Conservation (phyloP, 257 asterid genomes). For the Marsdenia floribunda region DNA sequence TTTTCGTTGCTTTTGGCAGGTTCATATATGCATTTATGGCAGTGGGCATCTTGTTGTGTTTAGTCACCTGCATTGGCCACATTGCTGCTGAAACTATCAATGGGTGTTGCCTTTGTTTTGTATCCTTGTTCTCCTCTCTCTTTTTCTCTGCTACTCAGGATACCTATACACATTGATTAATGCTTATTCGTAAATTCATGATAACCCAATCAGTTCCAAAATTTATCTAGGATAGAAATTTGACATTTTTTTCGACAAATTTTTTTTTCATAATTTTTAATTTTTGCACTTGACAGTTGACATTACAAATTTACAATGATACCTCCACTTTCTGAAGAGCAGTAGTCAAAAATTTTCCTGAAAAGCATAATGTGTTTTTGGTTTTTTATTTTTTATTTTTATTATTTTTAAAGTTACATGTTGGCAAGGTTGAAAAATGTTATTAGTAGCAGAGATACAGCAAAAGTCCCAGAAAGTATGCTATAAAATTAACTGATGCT, state of each 20-base stretch:
- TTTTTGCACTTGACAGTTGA: no score
- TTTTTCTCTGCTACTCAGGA: not conserved
- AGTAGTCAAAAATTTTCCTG: not conserved
- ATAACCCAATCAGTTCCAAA: not conserved
- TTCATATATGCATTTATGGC: slow-evolving; percentile 73
- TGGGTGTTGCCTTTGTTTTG: slow-evolving; percentile 88
- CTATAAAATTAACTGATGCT: no score
- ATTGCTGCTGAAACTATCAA: slow-evolving; percentile 81
- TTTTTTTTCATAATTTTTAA: not conserved
- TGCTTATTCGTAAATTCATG: not conserved
- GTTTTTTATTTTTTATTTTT: not conserved
- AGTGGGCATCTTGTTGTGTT: slow-evolving; percentile 54
- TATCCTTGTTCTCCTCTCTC: slow-evolving; percentile 42
- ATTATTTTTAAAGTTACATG: not conserved
- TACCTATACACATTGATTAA: not conserved
- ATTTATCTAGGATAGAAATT: not conserved
- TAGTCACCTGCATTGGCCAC: slow-evolving; percentile 58
- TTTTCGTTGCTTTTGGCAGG: slow-evolving; percentile 39
- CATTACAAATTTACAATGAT: not conserved
- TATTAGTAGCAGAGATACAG: not conserved
- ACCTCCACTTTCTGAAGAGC: not conserved
- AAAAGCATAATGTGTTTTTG: not conserved
- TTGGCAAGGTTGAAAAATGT: not conserved
- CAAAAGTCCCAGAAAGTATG: not conserved
- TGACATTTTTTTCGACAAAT: not conserved